Base-by-base conservation (phyloP, 345 rosid genomes). In the Carallia pectinifolia region DNA sequence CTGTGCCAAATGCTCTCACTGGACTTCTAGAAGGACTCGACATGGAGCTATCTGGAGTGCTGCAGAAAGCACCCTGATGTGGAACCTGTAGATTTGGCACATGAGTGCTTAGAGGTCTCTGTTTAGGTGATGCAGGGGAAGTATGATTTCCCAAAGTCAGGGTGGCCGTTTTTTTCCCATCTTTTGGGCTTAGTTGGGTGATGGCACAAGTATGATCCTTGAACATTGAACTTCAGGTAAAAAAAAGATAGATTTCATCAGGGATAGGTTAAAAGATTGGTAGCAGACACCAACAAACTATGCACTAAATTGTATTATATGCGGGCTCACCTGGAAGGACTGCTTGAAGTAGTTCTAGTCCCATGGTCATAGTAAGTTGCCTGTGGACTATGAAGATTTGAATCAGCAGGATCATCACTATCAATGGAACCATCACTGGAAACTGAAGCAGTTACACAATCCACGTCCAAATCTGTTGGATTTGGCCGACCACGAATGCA, bases 1-100 rank as follows among this genome's bases (percentile, higher is more conserved):
- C 99, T 1, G 82, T 71, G 60, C 90, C 84, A 76, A 83, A 85
- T 5, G 86, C 85, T 81, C 97, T 85, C 83, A 87, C 71, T 65
- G 99, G 99, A 80, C 99, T 95, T 85, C 98, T 85, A 12, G 98
- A 92, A 77, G 99, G 99, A 87, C 99, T 95, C 56, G 99, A 95
- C 90, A 89, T 69, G 73, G 94, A 90, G 81, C 97, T 95, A 69
- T 92, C 98, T 29, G 96, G 91, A 80, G 99, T 94, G 81, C 94
- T 85, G 73, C 60, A 84, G 60, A 89, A 81, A 65, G 83, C 84
- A 70, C 87, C 85, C 13, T 84, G 83, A 68, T 72, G 74, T 31
- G 93, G 97, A 79, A 87, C 81, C 77, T 88, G 97, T 71, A 95
- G 68, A 77, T 80, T 85, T 55, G 85, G 91, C 59, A 92, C 86